Percentiles rank a stretch among this genome's conserved stretches.
Evolutionary conservation across 176 grass and related monocot species (phyloP).

Genomic region (Saccharum spontaneum): DNA sequence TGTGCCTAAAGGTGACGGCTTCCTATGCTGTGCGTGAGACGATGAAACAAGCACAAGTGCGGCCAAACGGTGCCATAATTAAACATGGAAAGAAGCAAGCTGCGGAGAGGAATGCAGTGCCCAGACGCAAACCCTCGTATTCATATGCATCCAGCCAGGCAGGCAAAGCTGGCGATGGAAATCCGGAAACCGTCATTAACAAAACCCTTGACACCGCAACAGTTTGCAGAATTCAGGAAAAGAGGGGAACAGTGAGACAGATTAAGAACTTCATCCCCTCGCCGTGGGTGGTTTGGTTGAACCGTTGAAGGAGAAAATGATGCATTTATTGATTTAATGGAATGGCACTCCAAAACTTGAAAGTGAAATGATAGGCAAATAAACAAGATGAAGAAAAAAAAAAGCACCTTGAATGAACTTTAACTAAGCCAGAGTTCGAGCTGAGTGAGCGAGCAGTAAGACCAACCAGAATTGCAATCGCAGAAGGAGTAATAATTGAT

Average conservation of each 20-base stretch:
- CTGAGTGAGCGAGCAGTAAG: not conserved
- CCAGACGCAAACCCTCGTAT: slow-evolving; percentile 25
- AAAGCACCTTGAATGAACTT: not conserved
- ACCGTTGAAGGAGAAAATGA: not conserved
- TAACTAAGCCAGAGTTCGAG: not conserved
- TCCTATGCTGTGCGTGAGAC: not conserved
- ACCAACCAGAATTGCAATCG: not conserved
- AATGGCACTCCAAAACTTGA: not conserved
- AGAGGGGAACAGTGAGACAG: not conserved
- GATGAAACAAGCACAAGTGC: not conserved
- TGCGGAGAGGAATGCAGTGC: slow-evolving; percentile 20
- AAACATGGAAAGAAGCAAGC: slow-evolving; percentile 17
- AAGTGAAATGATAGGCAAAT: not conserved
- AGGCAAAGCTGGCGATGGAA: not conserved
- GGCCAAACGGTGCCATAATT: not conserved
- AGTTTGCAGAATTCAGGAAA: slow-evolving; percentile 2
- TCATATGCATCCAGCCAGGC: slow-evolving; percentile 11
- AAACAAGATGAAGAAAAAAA: not conserved
- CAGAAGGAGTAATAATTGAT: too few relatives aligned
- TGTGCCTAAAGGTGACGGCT: not conserved
- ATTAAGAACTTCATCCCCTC: not conserved
- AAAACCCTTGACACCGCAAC: not conserved
- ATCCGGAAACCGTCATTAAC: not conserved
- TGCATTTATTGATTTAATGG: not conserved
- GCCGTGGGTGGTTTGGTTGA: not conserved